A percentile compares a stretch with the other conserved stretches of the same genome.
Conservation (phyloP, 139 green algal genomes). For the Chlamydomonas schloesseri region DNA sequence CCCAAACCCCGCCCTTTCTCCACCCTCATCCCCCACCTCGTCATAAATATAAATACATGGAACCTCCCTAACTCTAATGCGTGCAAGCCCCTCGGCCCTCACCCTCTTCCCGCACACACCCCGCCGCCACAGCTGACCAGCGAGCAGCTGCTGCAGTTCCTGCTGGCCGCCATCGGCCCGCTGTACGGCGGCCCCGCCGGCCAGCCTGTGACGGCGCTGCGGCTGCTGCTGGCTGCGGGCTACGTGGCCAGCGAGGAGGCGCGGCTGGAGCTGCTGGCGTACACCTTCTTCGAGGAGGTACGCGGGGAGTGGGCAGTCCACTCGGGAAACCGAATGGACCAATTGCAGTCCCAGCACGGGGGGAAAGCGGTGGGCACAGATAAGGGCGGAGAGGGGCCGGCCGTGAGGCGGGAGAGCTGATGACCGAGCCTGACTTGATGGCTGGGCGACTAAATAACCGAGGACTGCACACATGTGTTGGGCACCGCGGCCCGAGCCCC, state of each 20-base stretch:
- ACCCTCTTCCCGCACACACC: not conserved
- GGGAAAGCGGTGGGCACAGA: too few relatives aligned
- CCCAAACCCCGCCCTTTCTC: too few relatives aligned
- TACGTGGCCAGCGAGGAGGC: slow-evolving; percentile 80
- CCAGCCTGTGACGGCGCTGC: slow-evolving; percentile 79
- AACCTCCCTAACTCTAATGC: not conserved
- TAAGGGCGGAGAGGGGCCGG: too few relatives aligned
- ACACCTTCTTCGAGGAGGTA: slow-evolving; percentile 95
- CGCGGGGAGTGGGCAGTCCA: not conserved
- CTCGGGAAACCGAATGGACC: too few relatives aligned
- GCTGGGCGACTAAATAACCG: too few relatives aligned
- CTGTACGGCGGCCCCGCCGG: slow-evolving; percentile 35
- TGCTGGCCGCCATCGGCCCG: slow-evolving; percentile 21
- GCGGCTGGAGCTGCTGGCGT: slow-evolving; percentile 85
- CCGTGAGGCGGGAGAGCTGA: too few relatives aligned
- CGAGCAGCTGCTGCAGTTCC: slow-evolving; percentile 48
- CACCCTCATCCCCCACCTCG: too few relatives aligned
- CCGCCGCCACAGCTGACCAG: not conserved
- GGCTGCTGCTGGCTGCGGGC: slow-evolving; percentile 82
- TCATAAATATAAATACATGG: too few relatives aligned
- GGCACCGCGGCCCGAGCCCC: too few relatives aligned
- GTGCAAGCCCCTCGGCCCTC: not conserved
- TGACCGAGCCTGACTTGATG: too few relatives aligned
- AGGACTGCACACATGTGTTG: too few relatives aligned
- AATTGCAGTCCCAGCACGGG: too few relatives aligned